Percentiles rank a stretch among this genome's conserved stretches.
These are phyloP conservation scores for Steccherinum ochraceum DNA, from an alignment of 768 basidiomycete genomes.

Conservation along the genomic window DNA sequence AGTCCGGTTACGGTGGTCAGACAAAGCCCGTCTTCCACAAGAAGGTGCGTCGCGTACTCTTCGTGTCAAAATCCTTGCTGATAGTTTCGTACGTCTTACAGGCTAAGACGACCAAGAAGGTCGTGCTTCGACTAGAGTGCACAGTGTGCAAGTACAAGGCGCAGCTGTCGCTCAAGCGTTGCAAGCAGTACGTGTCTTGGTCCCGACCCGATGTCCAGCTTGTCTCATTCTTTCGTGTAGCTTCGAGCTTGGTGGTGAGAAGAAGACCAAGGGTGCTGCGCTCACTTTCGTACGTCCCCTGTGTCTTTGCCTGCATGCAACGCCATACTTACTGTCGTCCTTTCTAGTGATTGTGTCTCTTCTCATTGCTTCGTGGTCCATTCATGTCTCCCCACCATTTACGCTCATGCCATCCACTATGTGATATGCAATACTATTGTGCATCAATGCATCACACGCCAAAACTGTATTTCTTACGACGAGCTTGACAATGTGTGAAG, in stretches of 20 bases:
- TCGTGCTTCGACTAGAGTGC: slow-evolving; percentile 96
- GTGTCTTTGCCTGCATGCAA: not conserved
- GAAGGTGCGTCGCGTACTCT: slow-evolving; percentile 69
- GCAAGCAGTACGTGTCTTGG: slow-evolving; percentile 79
- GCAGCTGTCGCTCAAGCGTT: slow-evolving; percentile 93
- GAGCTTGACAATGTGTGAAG: no score
- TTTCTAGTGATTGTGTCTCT: slow-evolving; percentile 17
- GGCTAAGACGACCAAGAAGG: slow-evolving; percentile 99
- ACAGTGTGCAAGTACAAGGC: slow-evolving; percentile 98
- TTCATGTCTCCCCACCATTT: slow-evolving; percentile 14
- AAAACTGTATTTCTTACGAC: slow-evolving; percentile 13
- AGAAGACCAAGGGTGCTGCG: slow-evolving; percentile 98
- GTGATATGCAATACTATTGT: slow-evolving; percentile 25
- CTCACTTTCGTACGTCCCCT: slow-evolving; percentile 76
- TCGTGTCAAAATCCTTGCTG: no score
- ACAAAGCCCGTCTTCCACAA: slow-evolving; percentile 99
- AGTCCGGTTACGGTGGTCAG: slow-evolving; percentile 99
- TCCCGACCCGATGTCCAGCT: not conserved
- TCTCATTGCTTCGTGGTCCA: slow-evolving; percentile 12
- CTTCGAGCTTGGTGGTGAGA: slow-evolving; percentile 99
- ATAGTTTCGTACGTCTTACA: slow-evolving; percentile 22
- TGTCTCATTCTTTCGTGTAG: slow-evolving; percentile 33
- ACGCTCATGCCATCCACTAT: slow-evolving; percentile 17
- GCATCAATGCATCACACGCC: slow-evolving; percentile 9
- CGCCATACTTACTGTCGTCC: not conserved